These are phyloP conservation scores for Hymenoscyphus fraxineus DNA, from an alignment of 2,329 filamentous ascomycete genomes.

Conservation along the genomic window DNA sequence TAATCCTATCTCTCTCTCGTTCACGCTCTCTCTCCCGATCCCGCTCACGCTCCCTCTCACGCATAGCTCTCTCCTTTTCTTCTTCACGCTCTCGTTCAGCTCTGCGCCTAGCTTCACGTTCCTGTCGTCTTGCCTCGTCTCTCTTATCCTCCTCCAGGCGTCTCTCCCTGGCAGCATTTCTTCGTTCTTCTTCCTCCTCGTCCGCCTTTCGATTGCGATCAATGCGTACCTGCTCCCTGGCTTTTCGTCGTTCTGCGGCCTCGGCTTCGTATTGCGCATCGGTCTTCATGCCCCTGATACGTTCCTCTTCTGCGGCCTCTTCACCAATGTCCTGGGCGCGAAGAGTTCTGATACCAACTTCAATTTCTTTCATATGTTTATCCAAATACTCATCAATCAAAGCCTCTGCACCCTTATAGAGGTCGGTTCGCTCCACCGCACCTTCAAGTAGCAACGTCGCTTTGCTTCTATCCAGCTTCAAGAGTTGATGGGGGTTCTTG, in stretches of 20 bases:
- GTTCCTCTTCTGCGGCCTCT: constrained; percentile 64
- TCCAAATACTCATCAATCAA: constrained; percentile 67
- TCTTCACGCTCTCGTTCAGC: constrained; percentile 23
- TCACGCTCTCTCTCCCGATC: constrained; percentile 38
- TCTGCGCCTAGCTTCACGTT: constrained; percentile 24
- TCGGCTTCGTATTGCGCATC: constrained; percentile 71
- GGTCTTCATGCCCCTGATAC: constrained; percentile 62
- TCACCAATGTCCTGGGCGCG: constrained; percentile 65
- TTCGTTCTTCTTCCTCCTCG: constrained; percentile 44
- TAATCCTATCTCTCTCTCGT: constrained; percentile 23
- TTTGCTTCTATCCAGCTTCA: constrained; percentile 70
- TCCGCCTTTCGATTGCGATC: constrained; percentile 40
- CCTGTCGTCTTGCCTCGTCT: constrained; percentile 15
- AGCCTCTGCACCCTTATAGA: constrained; percentile 68
- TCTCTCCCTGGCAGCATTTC: constrained; percentile 35
- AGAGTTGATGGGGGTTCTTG: constrained; percentile 65
- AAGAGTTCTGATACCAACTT: constrained; percentile 65
- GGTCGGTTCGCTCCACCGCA: constrained; percentile 69
- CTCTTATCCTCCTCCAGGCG: constrained; percentile 28
- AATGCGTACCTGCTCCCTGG: constrained; percentile 55
- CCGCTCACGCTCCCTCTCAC: constrained; percentile 27
- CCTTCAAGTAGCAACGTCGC: constrained; percentile 74
- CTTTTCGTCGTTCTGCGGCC: constrained; percentile 55
- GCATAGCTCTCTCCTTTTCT: constrained; percentile 15
- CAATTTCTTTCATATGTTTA: constrained; percentile 56